A percentile compares a stretch with the other conserved stretches of the same genome.
These are phyloP conservation scores for Hortiboletus campestris DNA, from an alignment of 768 basidiomycete genomes.

Conservation along the genomic window DNA sequence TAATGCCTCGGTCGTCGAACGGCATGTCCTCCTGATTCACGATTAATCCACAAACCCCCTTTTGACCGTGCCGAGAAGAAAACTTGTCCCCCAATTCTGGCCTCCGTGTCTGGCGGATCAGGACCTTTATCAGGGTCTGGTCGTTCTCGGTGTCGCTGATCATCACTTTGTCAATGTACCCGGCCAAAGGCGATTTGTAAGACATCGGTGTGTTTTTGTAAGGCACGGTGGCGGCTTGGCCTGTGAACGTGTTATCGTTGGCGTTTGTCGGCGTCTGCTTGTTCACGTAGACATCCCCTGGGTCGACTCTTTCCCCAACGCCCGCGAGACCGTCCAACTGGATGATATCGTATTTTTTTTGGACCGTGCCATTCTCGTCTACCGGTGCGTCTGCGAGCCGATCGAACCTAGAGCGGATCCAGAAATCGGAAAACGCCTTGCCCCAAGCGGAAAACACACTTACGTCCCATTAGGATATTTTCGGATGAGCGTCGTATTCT, in stretches of 20 bases:
- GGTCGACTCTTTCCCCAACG: constrained; percentile 91
- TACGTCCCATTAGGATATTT: constrained; percentile 97
- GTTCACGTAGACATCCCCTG: constrained; percentile 93
- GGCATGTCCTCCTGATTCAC: constrained; percentile 99
- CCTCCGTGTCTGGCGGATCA: constrained; percentile 93
- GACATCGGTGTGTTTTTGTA: constrained; percentile 92
- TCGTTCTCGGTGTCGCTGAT: constrained; percentile 96
- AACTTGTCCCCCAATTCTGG: constrained; percentile 99
- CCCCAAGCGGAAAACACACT: constrained; percentile 38
- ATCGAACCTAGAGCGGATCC: constrained; percentile 61
- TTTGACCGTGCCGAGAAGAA: constrained; percentile 96
- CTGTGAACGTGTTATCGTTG: constrained; percentile 86
- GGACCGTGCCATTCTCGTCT: constrained; percentile 74
- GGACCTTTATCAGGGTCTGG: constrained; percentile 93
- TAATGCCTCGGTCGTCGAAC: constrained; percentile 97
- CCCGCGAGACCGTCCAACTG: constrained; percentile 92
- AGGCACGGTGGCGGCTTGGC: constrained; percentile 76
- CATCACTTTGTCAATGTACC: constrained; percentile 97
- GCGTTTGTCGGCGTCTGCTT: constrained; percentile 95
- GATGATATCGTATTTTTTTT: constrained; percentile 88
- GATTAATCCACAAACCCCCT: constrained; percentile 97
- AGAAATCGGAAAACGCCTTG: constrained; percentile 7
- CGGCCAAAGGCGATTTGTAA: constrained; percentile 92
- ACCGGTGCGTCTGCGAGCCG: constrained; percentile 90
- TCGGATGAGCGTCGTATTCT: constrained; percentile 90